Conservation (phyloP, 2,329 filamentous ascomycete genomes). For the Tolypocladium tropicale region DNA sequence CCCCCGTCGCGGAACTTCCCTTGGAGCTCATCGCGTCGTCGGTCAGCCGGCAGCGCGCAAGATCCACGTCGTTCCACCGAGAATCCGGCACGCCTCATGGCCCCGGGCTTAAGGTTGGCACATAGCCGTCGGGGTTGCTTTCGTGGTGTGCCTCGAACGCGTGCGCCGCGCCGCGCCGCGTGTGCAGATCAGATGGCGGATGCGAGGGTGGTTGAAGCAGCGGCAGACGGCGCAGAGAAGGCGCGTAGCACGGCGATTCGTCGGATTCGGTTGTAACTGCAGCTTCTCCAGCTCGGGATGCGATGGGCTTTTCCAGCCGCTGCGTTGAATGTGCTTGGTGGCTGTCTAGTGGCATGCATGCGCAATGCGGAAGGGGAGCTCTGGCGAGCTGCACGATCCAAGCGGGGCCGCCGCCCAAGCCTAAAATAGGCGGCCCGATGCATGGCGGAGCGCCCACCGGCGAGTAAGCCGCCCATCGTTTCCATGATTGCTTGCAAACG, state of each 20-base stretch:
- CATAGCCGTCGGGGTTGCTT: background rate
- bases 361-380: background rate
- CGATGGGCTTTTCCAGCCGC: background rate
- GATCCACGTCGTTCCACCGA: background rate
- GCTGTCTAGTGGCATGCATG: background rate
- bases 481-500: too few species aligned
- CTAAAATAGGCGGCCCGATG: background rate
- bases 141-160: background rate
- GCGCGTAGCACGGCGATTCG: background rate
- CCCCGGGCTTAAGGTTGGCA: background rate
- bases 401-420: background rate
- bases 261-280: background rate
- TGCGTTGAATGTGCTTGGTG: background rate
- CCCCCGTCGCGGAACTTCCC: slow-evolving; percentile 18
- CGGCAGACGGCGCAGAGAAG: background rate
- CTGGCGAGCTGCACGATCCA: background rate
- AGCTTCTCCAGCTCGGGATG: background rate
- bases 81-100: background rate
- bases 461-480: too few species aligned
- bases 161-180: background rate
- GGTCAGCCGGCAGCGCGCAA: slow-evolving; percentile 6
- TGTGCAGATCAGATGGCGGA: background rate
- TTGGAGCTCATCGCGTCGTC: slow-evolving; percentile 28
- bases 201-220: background rate
- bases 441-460: background rate